Percentiles rank a stretch among this genome's conserved stretches.
These are phyloP conservation scores for Paecilomyces variotii DNA, from an alignment of 2,329 filamentous ascomycete species.

Conservation along the genomic window DNA sequence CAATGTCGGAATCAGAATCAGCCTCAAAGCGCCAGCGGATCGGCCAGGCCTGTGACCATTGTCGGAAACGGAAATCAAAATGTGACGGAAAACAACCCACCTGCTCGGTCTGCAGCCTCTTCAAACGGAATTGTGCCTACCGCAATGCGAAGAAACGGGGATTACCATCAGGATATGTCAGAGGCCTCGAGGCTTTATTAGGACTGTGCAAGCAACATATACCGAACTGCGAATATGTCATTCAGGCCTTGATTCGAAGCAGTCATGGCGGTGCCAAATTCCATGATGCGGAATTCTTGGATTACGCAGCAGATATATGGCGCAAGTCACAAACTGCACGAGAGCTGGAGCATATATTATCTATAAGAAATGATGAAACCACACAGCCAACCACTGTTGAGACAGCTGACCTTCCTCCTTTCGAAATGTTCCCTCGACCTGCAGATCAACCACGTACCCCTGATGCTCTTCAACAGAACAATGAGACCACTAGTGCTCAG, in stretches of 20 bases:
- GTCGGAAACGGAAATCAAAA: conserved; percentile 56
- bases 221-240: conserved; percentile 50
- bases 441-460: background rate
- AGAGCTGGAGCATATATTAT: background rate
- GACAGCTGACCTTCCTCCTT: background rate
- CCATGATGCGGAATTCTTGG: background rate
- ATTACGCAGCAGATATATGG: background rate
- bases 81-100: conserved; percentile 60
- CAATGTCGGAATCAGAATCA: conserved; percentile 1
- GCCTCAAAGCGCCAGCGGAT: conserved; percentile 11
- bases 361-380: background rate
- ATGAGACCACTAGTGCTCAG: background rate
- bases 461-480: background rate
- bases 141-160: conserved; percentile 1
- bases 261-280: background rate
- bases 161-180: conserved; percentile 1
- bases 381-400: background rate
- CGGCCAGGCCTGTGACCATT: conserved; percentile 58
- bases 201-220: conserved; percentile 27
- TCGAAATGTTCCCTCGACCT: background rate
- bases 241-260: conserved; percentile 38
- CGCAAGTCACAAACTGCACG: background rate
- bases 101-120: conserved; percentile 51
- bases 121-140: background rate
- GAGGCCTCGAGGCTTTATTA: conserved; percentile 1